phyloP scores from a whole-genome alignment of 2,329 filamentous ascomycete genomes.

The Aspergillus oerlinghausenensis region DNA sequence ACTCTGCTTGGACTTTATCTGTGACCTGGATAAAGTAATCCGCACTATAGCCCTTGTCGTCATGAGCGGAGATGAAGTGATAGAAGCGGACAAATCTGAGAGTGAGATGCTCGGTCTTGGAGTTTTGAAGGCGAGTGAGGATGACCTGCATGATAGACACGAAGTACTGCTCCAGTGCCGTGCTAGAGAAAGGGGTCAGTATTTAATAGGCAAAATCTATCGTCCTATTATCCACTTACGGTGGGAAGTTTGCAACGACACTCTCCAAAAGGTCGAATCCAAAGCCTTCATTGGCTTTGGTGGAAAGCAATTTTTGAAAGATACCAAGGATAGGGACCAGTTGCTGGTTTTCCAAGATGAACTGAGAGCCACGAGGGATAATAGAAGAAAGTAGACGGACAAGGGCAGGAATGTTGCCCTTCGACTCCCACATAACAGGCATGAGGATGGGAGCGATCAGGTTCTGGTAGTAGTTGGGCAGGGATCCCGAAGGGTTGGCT shows the following conservation, averaged over 20 bases:
- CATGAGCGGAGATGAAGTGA: slow-evolving; percentile 77
- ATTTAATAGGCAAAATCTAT: not conserved
- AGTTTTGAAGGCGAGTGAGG: slow-evolving; percentile 67
- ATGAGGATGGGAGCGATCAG: slow-evolving; percentile 74
- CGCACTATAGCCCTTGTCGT: slow-evolving; percentile 77
- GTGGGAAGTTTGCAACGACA: slow-evolving; percentile 67
- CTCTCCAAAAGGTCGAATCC: slow-evolving; percentile 88
- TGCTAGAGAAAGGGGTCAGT: slow-evolving; percentile 37
- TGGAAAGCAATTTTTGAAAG: slow-evolving; percentile 82
- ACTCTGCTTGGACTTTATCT: slow-evolving; percentile 72
- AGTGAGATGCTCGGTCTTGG: slow-evolving; percentile 77
- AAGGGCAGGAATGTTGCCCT: slow-evolving; percentile 88
- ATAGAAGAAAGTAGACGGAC: slow-evolving; percentile 79
- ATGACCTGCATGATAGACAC: slow-evolving; percentile 74
- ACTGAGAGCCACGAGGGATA: slow-evolving; percentile 68
- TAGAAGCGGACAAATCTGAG: slow-evolving; percentile 90
- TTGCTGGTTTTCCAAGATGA: slow-evolving; percentile 74
- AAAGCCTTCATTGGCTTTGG: slow-evolving; percentile 78
- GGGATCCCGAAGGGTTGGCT: slow-evolving; percentile 69
- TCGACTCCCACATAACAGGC: slow-evolving; percentile 82
- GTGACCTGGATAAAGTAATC: slow-evolving; percentile 86
- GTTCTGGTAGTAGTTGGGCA: slow-evolving; percentile 75
- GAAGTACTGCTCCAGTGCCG: slow-evolving; percentile 70
- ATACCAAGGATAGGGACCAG: slow-evolving; percentile 87
- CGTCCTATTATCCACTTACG: slow-evolving; percentile 46